These are phyloP conservation scores for Suillus hirtellus DNA, from an alignment of 768 basidiomycete genomes.

Conservation along the genomic window DNA sequence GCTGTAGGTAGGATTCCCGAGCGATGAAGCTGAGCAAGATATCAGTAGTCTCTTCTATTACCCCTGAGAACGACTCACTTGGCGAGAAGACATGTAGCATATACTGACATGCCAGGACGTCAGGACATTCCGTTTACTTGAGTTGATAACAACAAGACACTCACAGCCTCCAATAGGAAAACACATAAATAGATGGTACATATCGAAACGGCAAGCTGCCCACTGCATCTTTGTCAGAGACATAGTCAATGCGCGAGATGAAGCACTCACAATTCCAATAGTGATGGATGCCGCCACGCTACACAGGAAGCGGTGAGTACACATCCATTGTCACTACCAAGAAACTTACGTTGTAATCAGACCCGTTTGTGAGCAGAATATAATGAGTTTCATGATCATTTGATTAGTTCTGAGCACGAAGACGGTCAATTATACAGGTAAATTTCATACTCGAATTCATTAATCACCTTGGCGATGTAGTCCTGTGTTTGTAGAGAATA, in stretches of 20 bases:
- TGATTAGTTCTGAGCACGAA: constrained; percentile 14
- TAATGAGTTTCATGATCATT: constrained; percentile 19
- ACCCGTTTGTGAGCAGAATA: constrained; percentile 29
- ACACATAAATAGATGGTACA: constrained; percentile 22
- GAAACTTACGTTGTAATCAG: constrained; percentile 23
- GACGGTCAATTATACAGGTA: neutral
- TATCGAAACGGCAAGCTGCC: constrained; percentile 18
- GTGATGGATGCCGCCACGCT: constrained; percentile 21
- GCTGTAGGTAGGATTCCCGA: constrained; percentile 22
- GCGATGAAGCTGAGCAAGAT: no score
- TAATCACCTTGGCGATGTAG: constrained; percentile 17
- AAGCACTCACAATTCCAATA: constrained; percentile 20
- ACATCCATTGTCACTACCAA: neutral
- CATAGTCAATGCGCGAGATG: neutral
- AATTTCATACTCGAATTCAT: neutral
- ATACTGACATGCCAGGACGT: no score
- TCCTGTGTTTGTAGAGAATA: constrained; percentile 15
- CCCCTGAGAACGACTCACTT: no score
- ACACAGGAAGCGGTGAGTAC: neutral
- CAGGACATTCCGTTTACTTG: no score
- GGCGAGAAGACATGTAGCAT: no score
- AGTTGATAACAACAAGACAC: neutral
- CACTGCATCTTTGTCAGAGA: constrained; percentile 17
- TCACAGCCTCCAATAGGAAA: constrained; percentile 29
- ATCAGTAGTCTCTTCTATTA: no score